Percentiles rank a stretch among this genome's conserved stretches.
phyloP scores from a whole-genome alignment of 164 flowering plant species.

The Akebia trifoliata region DNA sequence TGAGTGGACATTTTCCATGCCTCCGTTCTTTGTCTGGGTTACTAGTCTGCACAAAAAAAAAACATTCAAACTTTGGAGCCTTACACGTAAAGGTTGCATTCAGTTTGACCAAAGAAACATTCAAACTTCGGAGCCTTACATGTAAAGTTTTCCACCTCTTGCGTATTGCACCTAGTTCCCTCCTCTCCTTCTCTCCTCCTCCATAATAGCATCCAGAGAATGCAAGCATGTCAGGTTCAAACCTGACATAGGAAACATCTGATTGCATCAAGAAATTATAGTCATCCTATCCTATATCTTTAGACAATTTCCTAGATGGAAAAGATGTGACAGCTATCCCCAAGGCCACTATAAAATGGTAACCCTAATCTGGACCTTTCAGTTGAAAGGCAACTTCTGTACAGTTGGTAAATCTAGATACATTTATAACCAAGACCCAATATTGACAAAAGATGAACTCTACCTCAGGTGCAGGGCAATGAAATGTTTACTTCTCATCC shows the following conservation, averaged over 20 bases:
- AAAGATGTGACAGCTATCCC: too few species aligned
- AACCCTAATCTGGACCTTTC: too few species aligned
- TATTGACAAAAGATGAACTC: not conserved
- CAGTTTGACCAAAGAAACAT: too few species aligned
- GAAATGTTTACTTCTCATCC: conserved; percentile 59
- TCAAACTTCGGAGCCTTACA: conserved; percentile 43
- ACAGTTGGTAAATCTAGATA: too few species aligned
- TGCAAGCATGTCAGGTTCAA: conserved; percentile 98
- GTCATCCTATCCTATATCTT: not conserved
- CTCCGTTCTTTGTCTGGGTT: conserved; percentile 91
- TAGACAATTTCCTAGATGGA: too few species aligned
- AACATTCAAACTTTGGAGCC: too few species aligned
- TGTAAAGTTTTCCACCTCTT: conserved; percentile 98
- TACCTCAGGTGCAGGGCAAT: conserved; percentile 88
- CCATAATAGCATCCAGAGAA: conserved; percentile 99
- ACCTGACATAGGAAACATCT: conserved; percentile 44
- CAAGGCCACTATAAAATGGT: too few species aligned
- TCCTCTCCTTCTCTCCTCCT: conserved; percentile 91
- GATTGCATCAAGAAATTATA: conserved; percentile 2
- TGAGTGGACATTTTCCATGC: conserved; percentile 97
- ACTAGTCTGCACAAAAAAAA: conserved; percentile 51
- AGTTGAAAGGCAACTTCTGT: too few species aligned
- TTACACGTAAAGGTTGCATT: too few species aligned
- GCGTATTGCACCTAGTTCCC: conserved; percentile 70
- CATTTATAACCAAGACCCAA: too few species aligned